phyloP scores from a whole-genome alignment of 495 filamentous ascomycete genomes.

The Aspergillus steynii region DNA sequence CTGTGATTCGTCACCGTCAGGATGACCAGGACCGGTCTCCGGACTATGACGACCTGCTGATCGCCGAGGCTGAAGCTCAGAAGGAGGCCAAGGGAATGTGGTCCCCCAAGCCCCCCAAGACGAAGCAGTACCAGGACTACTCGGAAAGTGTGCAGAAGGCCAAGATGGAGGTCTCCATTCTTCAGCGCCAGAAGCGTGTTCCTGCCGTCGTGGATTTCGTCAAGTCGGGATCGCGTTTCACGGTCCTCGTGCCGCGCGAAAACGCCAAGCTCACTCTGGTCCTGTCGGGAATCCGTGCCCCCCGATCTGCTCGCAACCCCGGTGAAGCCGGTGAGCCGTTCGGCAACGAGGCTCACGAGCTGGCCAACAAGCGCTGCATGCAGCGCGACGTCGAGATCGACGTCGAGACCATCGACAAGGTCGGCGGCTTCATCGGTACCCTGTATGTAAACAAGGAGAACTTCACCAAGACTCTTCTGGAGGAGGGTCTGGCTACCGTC shows the following conservation, averaged over 20 bases:
- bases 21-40: slow-evolving; percentile 91
- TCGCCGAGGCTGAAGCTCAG: slow-evolving; percentile 82
- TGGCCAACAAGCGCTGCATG: slow-evolving; percentile 81
- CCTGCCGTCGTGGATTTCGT: slow-evolving; percentile 96
- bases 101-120: slow-evolving; percentile 78
- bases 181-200: slow-evolving; percentile 88
- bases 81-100: slow-evolving; percentile 92
- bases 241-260: slow-evolving; percentile 86
- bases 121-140: slow-evolving; percentile 80
- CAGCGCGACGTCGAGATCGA: slow-evolving; percentile 98
- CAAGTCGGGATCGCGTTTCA: slow-evolving; percentile 93
- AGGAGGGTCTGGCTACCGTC: slow-evolving; percentile 89
- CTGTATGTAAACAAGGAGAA: slow-evolving; percentile 94
- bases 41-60: slow-evolving; percentile 89
- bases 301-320: slow-evolving; percentile 76
- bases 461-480: slow-evolving; percentile 89
- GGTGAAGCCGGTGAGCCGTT: slow-evolving; percentile 89
- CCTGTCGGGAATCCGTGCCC: slow-evolving; percentile 90
- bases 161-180: slow-evolving; percentile 82
- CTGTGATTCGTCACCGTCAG: slow-evolving; percentile 89
- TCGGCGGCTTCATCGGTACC: slow-evolving; percentile 94
- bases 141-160: slow-evolving; percentile 93
- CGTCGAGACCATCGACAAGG: slow-evolving; percentile 91
- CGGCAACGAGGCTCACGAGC: slow-evolving; percentile 89
- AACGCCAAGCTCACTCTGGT: slow-evolving; percentile 94